A percentile compares a stretch with the other conserved stretches of the same genome.
Conservation (phyloP, 257 asterid genomes). For the Capsicum rhomboideum region DNA sequence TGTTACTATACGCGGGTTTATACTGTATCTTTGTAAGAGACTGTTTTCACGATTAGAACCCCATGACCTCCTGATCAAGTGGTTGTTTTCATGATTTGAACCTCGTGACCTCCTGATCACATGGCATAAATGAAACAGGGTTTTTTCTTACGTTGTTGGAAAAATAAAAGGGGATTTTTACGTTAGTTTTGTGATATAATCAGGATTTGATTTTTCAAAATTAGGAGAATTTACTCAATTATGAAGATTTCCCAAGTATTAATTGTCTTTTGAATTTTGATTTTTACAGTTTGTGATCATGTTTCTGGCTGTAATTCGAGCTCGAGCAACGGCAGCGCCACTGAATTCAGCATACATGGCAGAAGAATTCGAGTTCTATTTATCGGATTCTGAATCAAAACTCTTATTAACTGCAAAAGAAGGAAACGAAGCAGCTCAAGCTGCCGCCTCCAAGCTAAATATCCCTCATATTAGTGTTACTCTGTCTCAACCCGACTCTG, state of each 20-base stretch:
- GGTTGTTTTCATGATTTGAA: background rate
- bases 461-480: slow-evolving; percentile 56
- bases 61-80: too few relatives aligned
- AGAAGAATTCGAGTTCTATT: slow-evolving; percentile 86
- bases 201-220: background rate
- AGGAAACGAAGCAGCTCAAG: slow-evolving; percentile 85
- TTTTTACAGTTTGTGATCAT: slow-evolving; percentile 62
- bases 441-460: slow-evolving; percentile 80
- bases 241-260: background rate
- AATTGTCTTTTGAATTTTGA: background rate
- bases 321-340: slow-evolving; percentile 91
- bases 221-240: background rate
- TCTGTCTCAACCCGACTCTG: slow-evolving; percentile 39
- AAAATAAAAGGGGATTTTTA: background rate
- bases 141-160: background rate
- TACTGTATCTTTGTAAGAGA: too few relatives aligned
- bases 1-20: too few relatives aligned
- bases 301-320: slow-evolving; percentile 85
- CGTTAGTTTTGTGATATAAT: background rate
- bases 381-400: slow-evolving; percentile 85
- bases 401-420: slow-evolving; percentile 57
- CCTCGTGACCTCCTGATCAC: too few relatives aligned
- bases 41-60: too few relatives aligned
- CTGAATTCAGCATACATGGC: slow-evolving; percentile 93
- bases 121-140: background rate